Evolutionary conservation across 2,329 filamentous ascomycete species (phyloP), one percentile per base, ranked within the genome.

Genomic region (Fusarium virguliforme): DNA sequence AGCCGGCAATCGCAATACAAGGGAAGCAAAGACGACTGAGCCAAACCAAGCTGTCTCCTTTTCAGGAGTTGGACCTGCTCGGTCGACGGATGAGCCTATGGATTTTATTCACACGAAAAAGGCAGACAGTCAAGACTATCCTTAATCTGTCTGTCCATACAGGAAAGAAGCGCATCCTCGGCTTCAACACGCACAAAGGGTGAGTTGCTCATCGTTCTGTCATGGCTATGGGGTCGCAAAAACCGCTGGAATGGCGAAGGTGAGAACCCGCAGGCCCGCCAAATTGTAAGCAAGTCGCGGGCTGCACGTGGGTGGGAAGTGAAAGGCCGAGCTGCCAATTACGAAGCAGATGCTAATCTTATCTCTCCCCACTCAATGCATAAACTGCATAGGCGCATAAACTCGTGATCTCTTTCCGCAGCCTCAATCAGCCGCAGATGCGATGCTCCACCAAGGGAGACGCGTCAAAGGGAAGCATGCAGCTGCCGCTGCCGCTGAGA

Each of bases 391-490:
- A 51, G 18, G 18, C 32, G 8, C 30, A 37, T 35, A 8, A 34
- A 18, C 30, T 12, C 13, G 50, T 34, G 50, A 54, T 54, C 30
- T 24, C 7, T 24, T 22, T 28, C 18, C n/a, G 28, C 32, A 62
- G 26, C 51, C 59, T 62, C 50, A 46, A 35, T 56, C 12, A 40
- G 35, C 48, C 22, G 37, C 37, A 37, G n/a, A n/a, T n/a, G n/a
- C n/a, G 22, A 38, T 12, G 18, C 58, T 60, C 58, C 58, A 55
- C 48, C 12, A 10, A 53, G 43, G 41, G 24, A 62, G 60, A 32
- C 53, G 13, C 28, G 35, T 32, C 24, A 8, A 57, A 60, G 26
- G 56, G 22, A 58, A 63, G 54, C 46, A 66, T 66, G 64, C 43
- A 38, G 32, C 34, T 63, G 30, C 22, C 26, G 18, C 26, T 35